phyloP scores from a whole-genome alignment of 2,329 filamentous ascomycete genomes.

The Scedosporium boydii region DNA sequence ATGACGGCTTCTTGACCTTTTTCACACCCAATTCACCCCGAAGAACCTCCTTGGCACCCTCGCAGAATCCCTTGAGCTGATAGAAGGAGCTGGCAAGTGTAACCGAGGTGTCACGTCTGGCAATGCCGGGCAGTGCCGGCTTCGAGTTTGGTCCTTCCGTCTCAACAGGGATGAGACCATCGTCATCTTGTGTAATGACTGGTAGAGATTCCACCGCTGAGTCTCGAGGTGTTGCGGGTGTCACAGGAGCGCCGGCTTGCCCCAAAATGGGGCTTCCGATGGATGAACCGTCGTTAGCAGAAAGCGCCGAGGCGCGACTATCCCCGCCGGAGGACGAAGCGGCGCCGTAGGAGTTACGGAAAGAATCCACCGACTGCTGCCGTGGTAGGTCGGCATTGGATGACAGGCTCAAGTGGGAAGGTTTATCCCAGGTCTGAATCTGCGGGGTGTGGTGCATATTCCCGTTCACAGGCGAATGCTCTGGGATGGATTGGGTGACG shows the following conservation, averaged over 20 bases:
- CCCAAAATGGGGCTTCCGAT: constrained; percentile 4
- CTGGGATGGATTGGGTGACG: constrained; percentile 1
- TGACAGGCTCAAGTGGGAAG: neutral
- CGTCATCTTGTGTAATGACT: constrained; percentile 12
- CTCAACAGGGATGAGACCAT: constrained; percentile 27
- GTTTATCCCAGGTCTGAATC: neutral
- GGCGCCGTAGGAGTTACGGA: constrained; percentile 1
- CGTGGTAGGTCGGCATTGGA: neutral
- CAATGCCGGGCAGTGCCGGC: neutral
- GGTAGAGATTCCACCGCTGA: constrained; percentile 6
- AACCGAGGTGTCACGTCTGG: constrained; percentile 4
- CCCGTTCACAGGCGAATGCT: neutral
- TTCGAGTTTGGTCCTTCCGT: constrained; percentile 12
- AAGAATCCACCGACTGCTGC: neutral
- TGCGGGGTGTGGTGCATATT: neutral
- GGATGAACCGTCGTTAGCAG: neutral
- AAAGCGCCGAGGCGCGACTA: neutral
- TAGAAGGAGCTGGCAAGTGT: constrained; percentile 36
- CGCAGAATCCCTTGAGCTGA: constrained; percentile 44
- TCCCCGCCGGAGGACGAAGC: neutral
- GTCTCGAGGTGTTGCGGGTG: neutral
- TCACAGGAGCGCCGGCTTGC: neutral
- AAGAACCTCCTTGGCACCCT: constrained; percentile 40
- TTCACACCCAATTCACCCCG: constrained; percentile 39
- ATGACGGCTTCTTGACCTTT: constrained; percentile 34